Evolutionary conservation across 2,329 filamentous ascomycete species (phyloP).

Genomic region (Ceratocystis alfenasii): DNA sequence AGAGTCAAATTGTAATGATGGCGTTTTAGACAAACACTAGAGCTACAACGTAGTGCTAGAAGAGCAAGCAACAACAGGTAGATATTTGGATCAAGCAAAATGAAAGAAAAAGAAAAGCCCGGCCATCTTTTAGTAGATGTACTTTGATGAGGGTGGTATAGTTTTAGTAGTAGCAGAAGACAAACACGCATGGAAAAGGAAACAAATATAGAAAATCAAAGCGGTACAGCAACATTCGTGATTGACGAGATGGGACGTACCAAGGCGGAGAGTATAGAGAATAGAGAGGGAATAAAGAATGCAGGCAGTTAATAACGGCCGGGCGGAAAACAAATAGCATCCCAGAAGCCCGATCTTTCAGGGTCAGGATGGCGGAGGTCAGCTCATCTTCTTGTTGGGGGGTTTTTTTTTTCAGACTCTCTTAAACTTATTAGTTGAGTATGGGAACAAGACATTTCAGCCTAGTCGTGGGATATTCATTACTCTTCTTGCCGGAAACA

Average conservation of each 20-base stretch:
- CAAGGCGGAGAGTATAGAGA: neutral
- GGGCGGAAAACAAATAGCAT: neutral
- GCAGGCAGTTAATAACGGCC: neutral
- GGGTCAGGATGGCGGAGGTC: neutral
- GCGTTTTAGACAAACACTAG: neutral
- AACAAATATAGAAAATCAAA: neutral
- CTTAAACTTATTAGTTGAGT: neutral
- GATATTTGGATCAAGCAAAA: neutral
- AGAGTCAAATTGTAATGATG: neutral
- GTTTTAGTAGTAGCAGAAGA: neutral
- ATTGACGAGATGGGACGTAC: neutral
- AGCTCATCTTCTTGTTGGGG: neutral
- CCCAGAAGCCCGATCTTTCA: neutral
- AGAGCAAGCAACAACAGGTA: neutral
- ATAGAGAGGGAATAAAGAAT: neutral
- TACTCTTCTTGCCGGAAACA: neutral
- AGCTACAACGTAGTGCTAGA: neutral
- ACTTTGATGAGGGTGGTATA: neutral
- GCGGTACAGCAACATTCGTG: neutral
- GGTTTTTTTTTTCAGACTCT: neutral
- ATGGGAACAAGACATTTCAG: neutral
- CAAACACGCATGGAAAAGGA: neutral
- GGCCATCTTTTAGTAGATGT: neutral
- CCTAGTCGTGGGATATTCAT: neutral
- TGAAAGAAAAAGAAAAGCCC: neutral